phyloP scores from a whole-genome alignment of 257 asterid genomes.

The Penstemon davidsonii region DNA sequence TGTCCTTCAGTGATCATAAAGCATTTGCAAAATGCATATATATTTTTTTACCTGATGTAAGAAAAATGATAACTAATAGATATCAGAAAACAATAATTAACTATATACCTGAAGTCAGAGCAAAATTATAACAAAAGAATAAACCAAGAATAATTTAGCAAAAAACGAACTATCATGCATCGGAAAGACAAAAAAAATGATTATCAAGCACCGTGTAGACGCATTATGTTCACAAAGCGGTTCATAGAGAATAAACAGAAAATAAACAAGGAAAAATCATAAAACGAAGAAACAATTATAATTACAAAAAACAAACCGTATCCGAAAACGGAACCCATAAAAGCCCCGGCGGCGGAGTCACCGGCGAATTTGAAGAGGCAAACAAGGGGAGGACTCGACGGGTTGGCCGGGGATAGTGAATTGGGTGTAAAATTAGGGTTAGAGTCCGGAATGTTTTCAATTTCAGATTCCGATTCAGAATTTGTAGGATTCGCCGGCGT shows the following conservation, averaged over 20 bases:
- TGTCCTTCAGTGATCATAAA: not conserved
- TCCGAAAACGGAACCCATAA: conserved; percentile 63
- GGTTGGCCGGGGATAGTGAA: conserved; percentile 21
- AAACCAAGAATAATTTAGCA: not conserved
- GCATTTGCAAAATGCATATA: not conserved
- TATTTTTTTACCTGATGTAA: not conserved
- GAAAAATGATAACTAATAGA: not conserved
- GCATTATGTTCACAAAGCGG: not conserved
- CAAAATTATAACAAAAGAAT: not conserved
- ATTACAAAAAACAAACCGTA: conserved; percentile 29
- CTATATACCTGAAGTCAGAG: not conserved
- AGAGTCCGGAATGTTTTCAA: not conserved
- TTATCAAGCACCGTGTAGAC: not conserved
- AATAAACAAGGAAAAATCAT: not conserved
- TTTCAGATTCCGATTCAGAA: conserved; percentile 12
- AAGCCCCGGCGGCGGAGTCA: conserved; percentile 47
- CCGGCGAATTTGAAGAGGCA: conserved; percentile 53
- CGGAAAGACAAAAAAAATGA: not conserved
- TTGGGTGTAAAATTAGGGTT: not conserved
- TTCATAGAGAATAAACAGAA: not conserved
- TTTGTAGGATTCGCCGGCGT: not conserved
- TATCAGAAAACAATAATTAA: not conserved
- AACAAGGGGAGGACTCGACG: conserved; percentile 43
- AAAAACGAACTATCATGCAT: not conserved
- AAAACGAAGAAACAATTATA: not conserved